Evolutionary conservation across 2,329 filamentous ascomycete genomes (phyloP).

Genomic region (Verticillium zaregamsianum): DNA sequence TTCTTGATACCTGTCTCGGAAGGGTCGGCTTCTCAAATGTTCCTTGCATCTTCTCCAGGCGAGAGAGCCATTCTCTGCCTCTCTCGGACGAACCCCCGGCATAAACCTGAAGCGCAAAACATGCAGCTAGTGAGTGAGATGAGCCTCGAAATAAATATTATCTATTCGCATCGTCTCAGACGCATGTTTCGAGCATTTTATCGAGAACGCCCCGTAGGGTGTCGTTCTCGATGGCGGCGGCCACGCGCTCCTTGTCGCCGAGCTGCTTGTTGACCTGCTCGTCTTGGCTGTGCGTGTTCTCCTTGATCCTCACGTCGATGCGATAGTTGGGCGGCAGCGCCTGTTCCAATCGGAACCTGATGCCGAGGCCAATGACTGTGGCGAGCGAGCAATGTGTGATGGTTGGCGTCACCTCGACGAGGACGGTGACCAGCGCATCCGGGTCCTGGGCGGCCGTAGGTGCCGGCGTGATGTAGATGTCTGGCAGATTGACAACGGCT

Average conservation of each 20-base stretch:
- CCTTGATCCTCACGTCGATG: slow-evolving; percentile 89
- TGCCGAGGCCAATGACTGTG: slow-evolving; percentile 91
- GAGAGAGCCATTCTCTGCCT: no score
- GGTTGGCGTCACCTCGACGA: slow-evolving; percentile 89
- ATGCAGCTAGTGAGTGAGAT: background rate
- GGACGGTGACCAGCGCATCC: slow-evolving; percentile 64
- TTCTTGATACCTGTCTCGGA: background rate
- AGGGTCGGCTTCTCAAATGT: background rate
- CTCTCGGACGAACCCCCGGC: no score
- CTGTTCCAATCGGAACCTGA: slow-evolving; percentile 86
- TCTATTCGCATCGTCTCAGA: slow-evolving; percentile 32
- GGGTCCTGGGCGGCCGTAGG: slow-evolving; percentile 51
- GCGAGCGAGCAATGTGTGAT: slow-evolving; percentile 96
- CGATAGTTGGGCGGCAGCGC: slow-evolving; percentile 87
- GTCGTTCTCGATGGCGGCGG: slow-evolving; percentile 89
- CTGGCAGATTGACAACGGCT: slow-evolving; percentile 91
- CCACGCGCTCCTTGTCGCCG: slow-evolving; percentile 92
- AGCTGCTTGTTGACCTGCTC: slow-evolving; percentile 97
- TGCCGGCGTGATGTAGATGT: slow-evolving; percentile 74
- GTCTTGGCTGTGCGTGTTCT: slow-evolving; percentile 91
- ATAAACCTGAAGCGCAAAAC: background rate
- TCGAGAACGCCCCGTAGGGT: slow-evolving; percentile 82
- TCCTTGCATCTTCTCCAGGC: background rate
- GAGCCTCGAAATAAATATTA: background rate
- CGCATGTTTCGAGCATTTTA: slow-evolving; percentile 90